Evolutionary conservation across 1,284 basidiomycete species (phyloP), one percentile per base, ranked within the genome.

Genomic region (Coniophora puteana): DNA sequence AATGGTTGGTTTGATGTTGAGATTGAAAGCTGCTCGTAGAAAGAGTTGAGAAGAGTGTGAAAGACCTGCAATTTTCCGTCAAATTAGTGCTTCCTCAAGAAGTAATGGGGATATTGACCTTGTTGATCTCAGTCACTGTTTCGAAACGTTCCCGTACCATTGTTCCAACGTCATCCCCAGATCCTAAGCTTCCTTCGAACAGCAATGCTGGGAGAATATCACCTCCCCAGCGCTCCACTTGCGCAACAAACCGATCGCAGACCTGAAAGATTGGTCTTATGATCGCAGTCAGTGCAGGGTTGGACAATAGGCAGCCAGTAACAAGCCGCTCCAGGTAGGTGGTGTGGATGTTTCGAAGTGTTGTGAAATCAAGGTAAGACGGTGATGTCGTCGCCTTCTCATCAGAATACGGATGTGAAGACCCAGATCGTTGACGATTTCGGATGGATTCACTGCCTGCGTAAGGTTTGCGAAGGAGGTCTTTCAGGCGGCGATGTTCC

Each of bases 201-300:
- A 93, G 63, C 30, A 93, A 67, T 0, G 84, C 87, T 8, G 92
- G 92, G 1, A 94, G 67, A 3, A 94, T 79, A 55, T 94, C 90
- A 0, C 90, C 92, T n/a, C 89, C 89, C 92, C 92, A 95, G 35
- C 90, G 68, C 61, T 93, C 91, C 0, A 93, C 78, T 44, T 89
- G 78, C 7, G 80, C 88, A 12, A 84, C 85, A 53, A 95, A 91
- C 7, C 80, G 74, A 56, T 89, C 88, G 58, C 90, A 94, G 3
- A 83, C 70, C 48, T 90, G 87, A 38, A 94, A 69, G 40, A 93
- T 81, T 30, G 79, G 71, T 11, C 82, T 77, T 23, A 92, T 68
- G 31, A 82, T 76, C 2, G 74, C 61, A 5, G 82, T 79, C 12
- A 89, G 65, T 1, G 73, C 66, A 0, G 76, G 58, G 49, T 91